Evolutionary conservation across 495 filamentous ascomycete species (phyloP).

Genomic region (Penicillium goetzii): DNA sequence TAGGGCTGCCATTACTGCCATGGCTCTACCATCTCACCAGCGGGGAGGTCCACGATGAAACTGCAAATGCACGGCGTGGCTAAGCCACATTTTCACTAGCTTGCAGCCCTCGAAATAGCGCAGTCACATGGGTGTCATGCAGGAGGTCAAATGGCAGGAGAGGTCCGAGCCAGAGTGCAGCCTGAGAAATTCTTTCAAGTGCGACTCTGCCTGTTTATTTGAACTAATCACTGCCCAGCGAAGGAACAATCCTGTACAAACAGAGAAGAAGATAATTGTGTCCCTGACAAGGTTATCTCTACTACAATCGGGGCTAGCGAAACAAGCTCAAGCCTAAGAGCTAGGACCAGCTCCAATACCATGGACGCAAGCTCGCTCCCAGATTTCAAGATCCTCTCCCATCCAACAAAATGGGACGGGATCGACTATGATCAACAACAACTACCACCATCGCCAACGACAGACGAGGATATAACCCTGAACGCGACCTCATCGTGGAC

Average conservation of each 20-base stretch:
- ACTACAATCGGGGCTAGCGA: background rate
- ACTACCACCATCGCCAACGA: background rate
- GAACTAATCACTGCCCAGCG: background rate
- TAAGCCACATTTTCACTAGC: constrained; percentile 14
- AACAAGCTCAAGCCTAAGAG: background rate
- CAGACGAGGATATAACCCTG: constrained; percentile 17
- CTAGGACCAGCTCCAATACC: background rate
- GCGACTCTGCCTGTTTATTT: background rate
- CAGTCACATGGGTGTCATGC: constrained; percentile 21
- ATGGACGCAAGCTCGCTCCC: constrained; percentile 23
- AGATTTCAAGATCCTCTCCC: constrained; percentile 20
- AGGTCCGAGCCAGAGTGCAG: constrained; percentile 17
- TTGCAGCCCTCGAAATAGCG: constrained; percentile 11
- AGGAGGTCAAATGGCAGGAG: constrained; percentile 8
- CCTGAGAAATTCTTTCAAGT: background rate
- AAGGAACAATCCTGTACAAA: background rate
- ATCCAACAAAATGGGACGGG: constrained; percentile 3
- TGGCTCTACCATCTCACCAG: background rate
- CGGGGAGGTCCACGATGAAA: background rate
- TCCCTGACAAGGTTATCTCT: background rate
- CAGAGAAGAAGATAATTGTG: background rate
- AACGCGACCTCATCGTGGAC: constrained; percentile 32
- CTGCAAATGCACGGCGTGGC: constrained; percentile 9
- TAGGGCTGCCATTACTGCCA: background rate
- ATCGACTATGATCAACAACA: constrained; percentile 8